Evolutionary conservation across 148 eudicot genomes (phyloP), one percentile per base, ranked within the genome.

Genomic region (Rhododendron molle): DNA sequence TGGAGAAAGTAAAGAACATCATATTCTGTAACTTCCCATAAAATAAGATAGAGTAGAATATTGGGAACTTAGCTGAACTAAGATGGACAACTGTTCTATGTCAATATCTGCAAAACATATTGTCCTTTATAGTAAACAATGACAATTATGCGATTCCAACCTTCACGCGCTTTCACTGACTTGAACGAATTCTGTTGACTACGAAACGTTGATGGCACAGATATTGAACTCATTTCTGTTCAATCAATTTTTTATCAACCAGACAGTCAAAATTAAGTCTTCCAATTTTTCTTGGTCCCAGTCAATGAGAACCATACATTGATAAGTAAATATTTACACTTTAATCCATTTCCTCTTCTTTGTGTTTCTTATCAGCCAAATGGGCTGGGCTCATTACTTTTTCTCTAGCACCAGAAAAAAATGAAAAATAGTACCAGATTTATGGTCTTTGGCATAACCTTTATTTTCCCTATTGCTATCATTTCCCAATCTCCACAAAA

Each of bases 1-100:
- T 81, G 71, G 83, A 81, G 83, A 81, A 81, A 81, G 47, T 1
- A 56, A 78, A 32, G 71, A 56, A 81, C 15, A 13, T 47, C 8
- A 80, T 50, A 15, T 81, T 56, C 46, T 32, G 5, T 40, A 34
- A 56, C 11, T 34, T n/a, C 21, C 38, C 3, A 9, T 6, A 21
- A 56, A 56, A 56, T 30, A 7, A 50, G 52, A 52, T 14, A 49
- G 65, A 50, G 32, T 30, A 14, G 28, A 80, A 52, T 80, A 52
- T 15, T 1, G 3, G 40, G 3, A 80, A 80, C 7, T 28, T 28
- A 50, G 43, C 43, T 16, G 65, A 80, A 50, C 21, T 15, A 80
- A 50, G 36, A 13, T 7, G 20, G 11, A 49, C 12, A 49, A 80
- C 23, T 76, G 28, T 21, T 18, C 20, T 76, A 46, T 30, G 58